phyloP scores from a whole-genome alignment of 2,329 filamentous ascomycete species.

The Zasmidium citrigriseum region DNA sequence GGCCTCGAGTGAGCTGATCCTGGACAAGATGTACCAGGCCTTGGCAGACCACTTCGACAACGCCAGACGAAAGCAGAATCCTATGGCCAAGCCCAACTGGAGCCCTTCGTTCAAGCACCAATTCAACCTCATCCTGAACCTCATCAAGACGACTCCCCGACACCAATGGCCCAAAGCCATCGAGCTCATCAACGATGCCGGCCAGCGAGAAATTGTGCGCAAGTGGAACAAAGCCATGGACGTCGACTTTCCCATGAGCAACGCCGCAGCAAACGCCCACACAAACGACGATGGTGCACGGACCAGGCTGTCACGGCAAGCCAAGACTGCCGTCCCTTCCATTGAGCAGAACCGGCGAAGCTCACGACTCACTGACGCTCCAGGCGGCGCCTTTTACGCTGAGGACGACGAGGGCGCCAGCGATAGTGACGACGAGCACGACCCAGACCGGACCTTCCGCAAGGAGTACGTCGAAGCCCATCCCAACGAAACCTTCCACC shows the following conservation, averaged over 20 bases:
- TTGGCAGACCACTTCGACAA: constrained; percentile 17
- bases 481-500: constrained; percentile 31
- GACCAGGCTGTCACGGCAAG: constrained; percentile 17
- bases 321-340: constrained; percentile 13
- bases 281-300: constrained; percentile 5
- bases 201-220: constrained; percentile 10
- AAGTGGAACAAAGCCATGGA: constrained; percentile 21
- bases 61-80: constrained; percentile 17
- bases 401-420: constrained; percentile 14
- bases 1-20: constrained; percentile 9
- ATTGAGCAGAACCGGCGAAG: constrained; percentile 25
- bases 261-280: neutral
- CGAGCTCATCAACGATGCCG: constrained; percentile 1
- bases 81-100: constrained; percentile 20
- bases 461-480: constrained; percentile 28
- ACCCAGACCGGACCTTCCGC: constrained; percentile 26
- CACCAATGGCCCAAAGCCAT: constrained; percentile 9
- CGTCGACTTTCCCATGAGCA: constrained; percentile 11
- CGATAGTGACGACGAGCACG: constrained; percentile 9
- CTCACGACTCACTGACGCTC: constrained; percentile 20
- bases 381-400: constrained; percentile 10
- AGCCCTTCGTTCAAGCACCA: constrained; percentile 18
- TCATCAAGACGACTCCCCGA: constrained; percentile 19
- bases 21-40: constrained; percentile 16
- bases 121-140: constrained; percentile 16